These are phyloP conservation scores for Suillus bovinus DNA, from an alignment of 768 basidiomycete genomes.

Conservation along the genomic window DNA sequence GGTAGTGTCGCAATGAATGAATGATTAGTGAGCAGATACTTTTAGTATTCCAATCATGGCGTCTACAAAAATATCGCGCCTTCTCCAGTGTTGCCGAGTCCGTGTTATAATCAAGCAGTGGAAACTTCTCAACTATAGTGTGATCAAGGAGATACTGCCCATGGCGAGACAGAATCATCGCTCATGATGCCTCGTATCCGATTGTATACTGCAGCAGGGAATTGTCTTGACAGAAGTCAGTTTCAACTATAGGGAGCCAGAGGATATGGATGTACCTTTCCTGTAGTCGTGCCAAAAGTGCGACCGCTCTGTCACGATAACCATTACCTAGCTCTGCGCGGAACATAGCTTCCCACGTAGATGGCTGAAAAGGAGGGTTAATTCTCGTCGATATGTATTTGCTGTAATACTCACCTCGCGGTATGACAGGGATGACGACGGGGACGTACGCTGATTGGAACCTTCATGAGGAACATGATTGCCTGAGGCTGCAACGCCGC, in stretches of 20 bases:
- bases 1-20: constrained; percentile 10
- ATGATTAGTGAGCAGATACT: constrained; percentile 15
- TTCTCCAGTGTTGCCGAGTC: neutral
- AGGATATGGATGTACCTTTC: constrained; percentile 52
- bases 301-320: constrained; percentile 66
- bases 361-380: constrained; percentile 52
- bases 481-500: constrained; percentile 83
- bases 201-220: constrained; percentile 76
- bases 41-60: constrained; percentile 6
- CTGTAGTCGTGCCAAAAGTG: constrained; percentile 69
- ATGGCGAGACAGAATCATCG: constrained; percentile 60
- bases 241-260: neutral
- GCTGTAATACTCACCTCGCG: constrained; percentile 26
- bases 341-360: constrained; percentile 96
- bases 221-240: constrained; percentile 48
- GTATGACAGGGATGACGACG: constrained; percentile 40
- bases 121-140: neutral
- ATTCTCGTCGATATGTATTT: neutral
- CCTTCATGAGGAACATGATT: constrained; percentile 79
- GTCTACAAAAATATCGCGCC: constrained; percentile 12
- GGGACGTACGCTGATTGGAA: constrained; percentile 28
- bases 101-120: constrained; percentile 12
- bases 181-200: constrained; percentile 80
- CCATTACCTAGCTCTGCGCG: constrained; percentile 84
- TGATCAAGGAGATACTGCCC: constrained; percentile 28